A percentile compares a stretch with the other conserved stretches of the same genome.
Evolutionary conservation across 768 basidiomycete genomes (phyloP).

Genomic region (Xerocomellus dryophilus): DNA sequence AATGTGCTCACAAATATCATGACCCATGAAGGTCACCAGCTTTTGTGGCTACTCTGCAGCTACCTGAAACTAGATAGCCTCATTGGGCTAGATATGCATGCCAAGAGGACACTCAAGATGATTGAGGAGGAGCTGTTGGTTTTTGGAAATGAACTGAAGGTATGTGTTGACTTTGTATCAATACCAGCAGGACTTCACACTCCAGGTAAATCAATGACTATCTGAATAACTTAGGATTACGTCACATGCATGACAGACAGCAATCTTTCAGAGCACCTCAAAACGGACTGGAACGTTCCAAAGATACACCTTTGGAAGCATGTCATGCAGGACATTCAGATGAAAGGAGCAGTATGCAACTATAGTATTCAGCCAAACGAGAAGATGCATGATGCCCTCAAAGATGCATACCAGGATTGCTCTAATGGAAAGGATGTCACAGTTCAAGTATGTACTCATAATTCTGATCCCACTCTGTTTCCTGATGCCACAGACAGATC

Average conservation of each 20-base stretch:
- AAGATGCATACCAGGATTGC: neutral
- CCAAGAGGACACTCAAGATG: neutral
- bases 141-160: neutral
- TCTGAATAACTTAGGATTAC: too few species aligned
- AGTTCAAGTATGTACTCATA: neutral
- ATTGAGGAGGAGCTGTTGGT: neutral
- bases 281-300: neutral
- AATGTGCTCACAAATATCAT: too few species aligned
- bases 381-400: neutral
- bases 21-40: too few species aligned
- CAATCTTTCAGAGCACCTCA: neutral
- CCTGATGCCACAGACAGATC: neutral
- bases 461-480: neutral
- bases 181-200: too few species aligned
- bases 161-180: neutral
- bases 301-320: neutral
- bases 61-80: neutral
- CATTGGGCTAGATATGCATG: neutral
- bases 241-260: too few species aligned
- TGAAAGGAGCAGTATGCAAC: neutral
- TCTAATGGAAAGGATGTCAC: neutral
- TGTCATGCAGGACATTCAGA: neutral
- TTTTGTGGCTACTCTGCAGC: too few species aligned
- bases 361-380: neutral
- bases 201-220: too few species aligned